phyloP scores from a whole-genome alignment of 257 asterid genomes.

The Primulina eburnea region DNA sequence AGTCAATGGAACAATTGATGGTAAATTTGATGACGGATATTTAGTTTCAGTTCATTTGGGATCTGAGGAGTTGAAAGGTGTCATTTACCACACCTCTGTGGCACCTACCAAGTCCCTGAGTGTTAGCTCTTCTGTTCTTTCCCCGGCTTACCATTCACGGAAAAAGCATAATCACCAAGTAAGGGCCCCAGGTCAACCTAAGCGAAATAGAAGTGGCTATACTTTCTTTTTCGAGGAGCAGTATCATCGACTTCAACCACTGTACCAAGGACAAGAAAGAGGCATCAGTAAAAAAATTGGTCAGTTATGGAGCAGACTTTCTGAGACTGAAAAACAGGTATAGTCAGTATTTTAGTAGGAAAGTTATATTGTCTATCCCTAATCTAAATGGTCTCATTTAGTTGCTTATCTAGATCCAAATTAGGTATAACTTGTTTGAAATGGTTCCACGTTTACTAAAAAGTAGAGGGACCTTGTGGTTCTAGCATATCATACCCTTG shows the following conservation, averaged over 20 bases:
- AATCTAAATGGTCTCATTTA: not conserved
- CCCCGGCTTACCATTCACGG: slow-evolving; percentile 33
- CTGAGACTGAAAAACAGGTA: slow-evolving; percentile 87
- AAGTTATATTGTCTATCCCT: slow-evolving; percentile 5
- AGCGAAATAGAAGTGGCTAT: slow-evolving; percentile 77
- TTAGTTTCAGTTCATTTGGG: slow-evolving; percentile 66
- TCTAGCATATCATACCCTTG: not conserved
- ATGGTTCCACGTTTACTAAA: not conserved
- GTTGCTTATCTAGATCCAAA: not conserved
- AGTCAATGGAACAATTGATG: slow-evolving; percentile 79
- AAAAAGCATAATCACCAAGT: slow-evolving; percentile 44
- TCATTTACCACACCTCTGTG: slow-evolving; percentile 64
- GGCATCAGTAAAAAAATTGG: slow-evolving; percentile 80
- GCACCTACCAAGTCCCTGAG: slow-evolving; percentile 36
- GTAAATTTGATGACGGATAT: slow-evolving; percentile 84
- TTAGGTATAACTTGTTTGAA: not conserved
- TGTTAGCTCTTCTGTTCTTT: slow-evolving; percentile 30
- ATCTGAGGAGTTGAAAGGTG: slow-evolving; percentile 67
- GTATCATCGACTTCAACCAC: slow-evolving; percentile 64
- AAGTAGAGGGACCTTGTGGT: not conserved
- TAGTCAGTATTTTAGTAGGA: not conserved
- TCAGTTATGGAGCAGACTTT: slow-evolving; percentile 65
- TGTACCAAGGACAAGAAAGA: slow-evolving; percentile 84
- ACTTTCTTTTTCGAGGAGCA: slow-evolving; percentile 92
- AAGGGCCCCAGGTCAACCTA: slow-evolving; percentile 74